phyloP scores from a whole-genome alignment of 225 moss, liverwort and hornwort species.

The Straminergon stramineum region DNA sequence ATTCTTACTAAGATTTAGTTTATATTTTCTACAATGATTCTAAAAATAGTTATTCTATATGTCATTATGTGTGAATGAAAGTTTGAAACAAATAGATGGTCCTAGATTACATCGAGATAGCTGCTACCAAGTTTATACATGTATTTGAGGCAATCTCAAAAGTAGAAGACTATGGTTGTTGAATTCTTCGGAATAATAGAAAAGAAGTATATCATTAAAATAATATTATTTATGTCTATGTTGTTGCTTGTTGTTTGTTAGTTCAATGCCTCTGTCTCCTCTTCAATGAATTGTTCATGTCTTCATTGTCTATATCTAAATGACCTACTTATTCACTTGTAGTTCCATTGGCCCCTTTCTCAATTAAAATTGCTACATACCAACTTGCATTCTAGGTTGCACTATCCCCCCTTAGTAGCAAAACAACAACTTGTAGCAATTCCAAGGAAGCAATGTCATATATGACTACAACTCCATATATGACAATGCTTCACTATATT shows the following conservation, averaged over 20 bases:
- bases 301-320: background rate
- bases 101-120: background rate
- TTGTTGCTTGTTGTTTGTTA: fast-evolving
- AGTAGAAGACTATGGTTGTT: background rate
- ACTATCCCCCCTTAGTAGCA: fast-evolving
- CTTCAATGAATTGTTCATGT: background rate
- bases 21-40: background rate
- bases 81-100: background rate
- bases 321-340: background rate
- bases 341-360: background rate
- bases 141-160: background rate
- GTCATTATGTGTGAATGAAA: background rate
- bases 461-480: background rate
- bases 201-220: background rate
- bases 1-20: fast-evolving
- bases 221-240: background rate
- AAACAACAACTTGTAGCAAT: background rate
- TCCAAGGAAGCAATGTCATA: background rate
- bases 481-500: fast-evolving
- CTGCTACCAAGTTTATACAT: fast-evolving
- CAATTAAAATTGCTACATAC: background rate
- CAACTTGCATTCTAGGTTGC: fast-evolving
- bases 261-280: background rate
- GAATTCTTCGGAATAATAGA: background rate
- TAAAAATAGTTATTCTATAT: background rate